These are phyloP conservation scores for Kewa caespitosa DNA, from an alignment of 179 eudicot genomes.

Conservation along the genomic window DNA sequence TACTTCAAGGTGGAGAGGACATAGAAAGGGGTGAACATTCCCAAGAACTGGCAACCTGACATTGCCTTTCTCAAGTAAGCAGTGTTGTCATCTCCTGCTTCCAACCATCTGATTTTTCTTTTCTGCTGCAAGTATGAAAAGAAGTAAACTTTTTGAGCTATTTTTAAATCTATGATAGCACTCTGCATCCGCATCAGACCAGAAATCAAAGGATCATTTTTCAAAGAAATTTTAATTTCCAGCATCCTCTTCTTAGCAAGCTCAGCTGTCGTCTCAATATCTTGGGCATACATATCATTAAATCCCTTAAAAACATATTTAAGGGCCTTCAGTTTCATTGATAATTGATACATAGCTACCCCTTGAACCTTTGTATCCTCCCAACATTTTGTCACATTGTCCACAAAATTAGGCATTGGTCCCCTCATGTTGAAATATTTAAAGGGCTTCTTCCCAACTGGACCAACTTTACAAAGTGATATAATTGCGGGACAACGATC, in stretches of 20 bases:
- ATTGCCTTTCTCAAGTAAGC: no score
- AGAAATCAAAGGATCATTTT: no score
- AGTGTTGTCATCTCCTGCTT: no score
- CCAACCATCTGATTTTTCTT: no score
- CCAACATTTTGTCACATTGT: neutral
- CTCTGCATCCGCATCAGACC: no score
- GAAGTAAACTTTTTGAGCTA: no score
- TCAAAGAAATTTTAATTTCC: neutral
- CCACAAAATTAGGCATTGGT: neutral
- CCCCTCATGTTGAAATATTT: conserved; percentile 1
- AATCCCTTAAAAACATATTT: neutral
- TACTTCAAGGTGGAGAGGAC: no score
- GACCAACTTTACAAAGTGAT: neutral
- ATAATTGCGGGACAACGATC: neutral
- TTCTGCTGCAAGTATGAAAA: no score
- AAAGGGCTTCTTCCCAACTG: neutral
- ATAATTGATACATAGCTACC: neutral
- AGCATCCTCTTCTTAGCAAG: neutral
- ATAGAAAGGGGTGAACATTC: no score
- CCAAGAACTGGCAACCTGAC: no score
- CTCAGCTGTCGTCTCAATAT: neutral
- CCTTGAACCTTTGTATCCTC: neutral
- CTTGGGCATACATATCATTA: neutral
- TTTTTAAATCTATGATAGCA: no score
- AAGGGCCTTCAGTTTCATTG: neutral